Conservation (phyloP, 192 early-diverging fungal genomes). For the Podochytrium sp. region DNA sequence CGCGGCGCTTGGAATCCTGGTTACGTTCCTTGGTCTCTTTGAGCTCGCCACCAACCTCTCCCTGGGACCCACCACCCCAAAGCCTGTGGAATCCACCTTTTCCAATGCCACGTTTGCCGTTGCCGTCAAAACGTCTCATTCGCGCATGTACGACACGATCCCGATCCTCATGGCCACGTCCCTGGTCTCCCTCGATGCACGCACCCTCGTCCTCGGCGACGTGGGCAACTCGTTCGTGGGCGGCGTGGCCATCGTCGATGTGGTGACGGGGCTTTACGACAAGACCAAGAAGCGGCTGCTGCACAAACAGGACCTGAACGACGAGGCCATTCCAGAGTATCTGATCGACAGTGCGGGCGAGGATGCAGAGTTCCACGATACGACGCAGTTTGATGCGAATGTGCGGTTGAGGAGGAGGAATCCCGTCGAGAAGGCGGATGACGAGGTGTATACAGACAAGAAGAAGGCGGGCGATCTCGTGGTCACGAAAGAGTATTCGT, state of each 20-base stretch:
- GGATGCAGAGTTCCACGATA: not conserved
- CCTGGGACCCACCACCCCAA: too few species aligned
- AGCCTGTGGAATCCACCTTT: too few species aligned
- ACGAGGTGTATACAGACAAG: too few species aligned
- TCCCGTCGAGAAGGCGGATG: not conserved
- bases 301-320: not conserved
- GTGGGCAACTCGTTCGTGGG: not conserved
- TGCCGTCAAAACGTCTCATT: not conserved
- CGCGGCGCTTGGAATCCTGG: too few species aligned
- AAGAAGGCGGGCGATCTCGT: too few species aligned
- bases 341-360: too few species aligned
- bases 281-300: not conserved
- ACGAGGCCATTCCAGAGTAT: not conserved
- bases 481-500: not conserved
- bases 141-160: not conserved
- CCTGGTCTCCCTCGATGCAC: not conserved
- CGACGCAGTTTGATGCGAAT: not conserved
- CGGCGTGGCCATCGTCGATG: constrained; percentile 47
- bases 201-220: not conserved
- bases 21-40: too few species aligned
- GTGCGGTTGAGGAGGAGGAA: not conserved
- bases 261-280: constrained; percentile 44
- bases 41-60: too few species aligned
- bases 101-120: not conserved
- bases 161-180: not conserved